Percentiles rank a stretch among this genome's conserved stretches.
These are phyloP conservation scores for Corniculantispora saksenae DNA, from an alignment of 2,329 filamentous ascomycete genomes.

Conservation along the genomic window DNA sequence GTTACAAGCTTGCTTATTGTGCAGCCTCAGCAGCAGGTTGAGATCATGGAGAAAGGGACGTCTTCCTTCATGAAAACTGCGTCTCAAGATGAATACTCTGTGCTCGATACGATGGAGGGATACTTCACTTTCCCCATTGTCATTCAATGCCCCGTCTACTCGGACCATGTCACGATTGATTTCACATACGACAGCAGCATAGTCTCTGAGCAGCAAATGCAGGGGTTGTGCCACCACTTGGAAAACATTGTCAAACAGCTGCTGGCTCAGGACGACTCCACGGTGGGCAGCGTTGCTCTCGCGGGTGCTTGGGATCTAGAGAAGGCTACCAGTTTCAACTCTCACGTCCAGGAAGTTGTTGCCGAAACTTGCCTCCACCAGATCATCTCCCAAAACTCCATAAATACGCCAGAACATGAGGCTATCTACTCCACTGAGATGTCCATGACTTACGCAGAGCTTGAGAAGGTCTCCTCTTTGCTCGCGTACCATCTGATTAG, in stretches of 20 bases:
- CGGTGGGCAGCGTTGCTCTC: neutral
- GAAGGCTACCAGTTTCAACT: neutral
- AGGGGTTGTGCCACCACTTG: neutral
- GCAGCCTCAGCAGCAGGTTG: conserved; percentile 3
- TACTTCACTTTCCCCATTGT: conserved; percentile 4
- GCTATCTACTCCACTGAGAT: neutral
- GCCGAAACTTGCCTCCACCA: conserved; percentile 1
- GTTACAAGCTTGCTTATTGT: conserved; percentile 10
- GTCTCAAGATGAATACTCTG: neutral
- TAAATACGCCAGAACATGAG: neutral
- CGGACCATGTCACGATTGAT: neutral
- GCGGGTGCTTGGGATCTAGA: neutral
- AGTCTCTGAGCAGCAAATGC: neutral
- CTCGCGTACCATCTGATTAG: neutral
- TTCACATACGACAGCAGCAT: conserved; percentile 3
- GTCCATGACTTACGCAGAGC: conserved; percentile 7
- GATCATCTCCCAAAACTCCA: neutral
- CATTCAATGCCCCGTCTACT: neutral
- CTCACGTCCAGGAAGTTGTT: neutral
- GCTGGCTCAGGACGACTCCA: conserved; percentile 2
- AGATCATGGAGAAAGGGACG: neutral
- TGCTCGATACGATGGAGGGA: neutral
- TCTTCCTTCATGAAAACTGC: neutral
- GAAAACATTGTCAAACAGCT: neutral
- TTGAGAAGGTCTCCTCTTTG: neutral